Conservation (phyloP, 2,329 filamentous ascomycete species). For the Colletotrichum aenigma region DNA sequence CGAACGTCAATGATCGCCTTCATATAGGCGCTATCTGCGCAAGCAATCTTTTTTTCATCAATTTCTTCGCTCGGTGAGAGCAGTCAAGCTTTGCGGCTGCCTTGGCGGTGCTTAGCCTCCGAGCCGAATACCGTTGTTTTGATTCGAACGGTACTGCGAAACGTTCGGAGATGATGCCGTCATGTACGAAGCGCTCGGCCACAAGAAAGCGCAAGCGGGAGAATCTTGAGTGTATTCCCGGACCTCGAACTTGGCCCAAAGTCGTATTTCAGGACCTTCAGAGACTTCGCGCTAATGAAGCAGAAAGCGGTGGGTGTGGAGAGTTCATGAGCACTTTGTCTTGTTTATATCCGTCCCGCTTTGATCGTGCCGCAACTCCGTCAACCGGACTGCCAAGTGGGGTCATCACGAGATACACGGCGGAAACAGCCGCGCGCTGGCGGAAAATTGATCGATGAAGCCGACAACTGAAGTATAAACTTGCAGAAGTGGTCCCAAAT, state of each 20-base stretch:
- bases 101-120: background rate
- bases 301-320: background rate
- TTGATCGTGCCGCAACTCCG: background rate
- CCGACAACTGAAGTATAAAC: background rate
- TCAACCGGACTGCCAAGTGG: background rate
- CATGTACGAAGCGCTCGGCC: background rate
- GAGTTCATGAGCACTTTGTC: background rate
- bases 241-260: background rate
- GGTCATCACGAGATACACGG: background rate
- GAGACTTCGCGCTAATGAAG: background rate
- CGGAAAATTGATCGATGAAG: background rate
- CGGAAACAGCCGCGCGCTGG: background rate
- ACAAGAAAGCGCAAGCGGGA: background rate
- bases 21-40: background rate
- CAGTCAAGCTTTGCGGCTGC: conserved; percentile 3
- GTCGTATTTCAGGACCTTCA: background rate
- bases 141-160: too few relatives aligned
- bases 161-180: background rate
- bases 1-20: background rate
- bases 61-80: background rate
- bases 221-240: background rate
- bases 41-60: background rate
- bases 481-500: background rate
- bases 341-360: background rate
- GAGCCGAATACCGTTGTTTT: fast-evolving